phyloP scores from a whole-genome alignment of 2,329 filamentous ascomycete genomes.

The Diaporthe sp. region DNA sequence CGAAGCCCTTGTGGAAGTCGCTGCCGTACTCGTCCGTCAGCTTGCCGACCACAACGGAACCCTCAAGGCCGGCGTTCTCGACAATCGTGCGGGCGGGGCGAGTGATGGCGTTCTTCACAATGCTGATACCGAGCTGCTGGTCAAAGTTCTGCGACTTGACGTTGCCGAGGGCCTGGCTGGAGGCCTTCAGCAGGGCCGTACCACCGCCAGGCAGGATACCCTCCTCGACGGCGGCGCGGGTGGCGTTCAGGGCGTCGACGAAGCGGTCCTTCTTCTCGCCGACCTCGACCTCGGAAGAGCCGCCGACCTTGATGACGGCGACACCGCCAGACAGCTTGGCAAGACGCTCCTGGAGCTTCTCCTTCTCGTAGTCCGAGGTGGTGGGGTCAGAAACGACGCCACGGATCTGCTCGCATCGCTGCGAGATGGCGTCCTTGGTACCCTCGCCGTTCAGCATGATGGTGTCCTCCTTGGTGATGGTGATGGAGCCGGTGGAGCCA shows the following conservation, averaged over 20 bases:
- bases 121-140: slow-evolving; percentile 97
- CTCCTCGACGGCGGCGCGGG: slow-evolving; percentile 97
- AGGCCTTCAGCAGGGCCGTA: slow-evolving; percentile 97
- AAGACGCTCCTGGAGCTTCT: slow-evolving; percentile 99
- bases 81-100: slow-evolving; percentile 94
- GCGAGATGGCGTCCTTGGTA: slow-evolving; percentile 90
- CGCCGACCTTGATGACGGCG: slow-evolving; percentile 99
- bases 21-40: slow-evolving; percentile 91
- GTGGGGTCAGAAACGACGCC: slow-evolving; percentile 94
- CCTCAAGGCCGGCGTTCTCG: slow-evolving; percentile 97
- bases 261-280: slow-evolving; percentile 99
- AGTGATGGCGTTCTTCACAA: slow-evolving; percentile 98
- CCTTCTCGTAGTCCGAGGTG: slow-evolving; percentile 99
- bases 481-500: slow-evolving; percentile 96
- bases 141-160: slow-evolving; percentile 97
- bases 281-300: slow-evolving; percentile 97
- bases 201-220: slow-evolving; percentile 99
- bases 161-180: slow-evolving; percentile 85
- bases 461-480: slow-evolving; percentile 99
- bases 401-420: slow-evolving; percentile 99
- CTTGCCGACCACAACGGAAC: slow-evolving; percentile 97
- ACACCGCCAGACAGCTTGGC: slow-evolving; percentile 99
- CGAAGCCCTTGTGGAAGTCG: slow-evolving; percentile 99
- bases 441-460: slow-evolving; percentile 98
- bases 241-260: slow-evolving; percentile 97